Base-by-base conservation (phyloP, 352 stramenopile genomes). In the Pilasporangium apinafurcum region DNA sequence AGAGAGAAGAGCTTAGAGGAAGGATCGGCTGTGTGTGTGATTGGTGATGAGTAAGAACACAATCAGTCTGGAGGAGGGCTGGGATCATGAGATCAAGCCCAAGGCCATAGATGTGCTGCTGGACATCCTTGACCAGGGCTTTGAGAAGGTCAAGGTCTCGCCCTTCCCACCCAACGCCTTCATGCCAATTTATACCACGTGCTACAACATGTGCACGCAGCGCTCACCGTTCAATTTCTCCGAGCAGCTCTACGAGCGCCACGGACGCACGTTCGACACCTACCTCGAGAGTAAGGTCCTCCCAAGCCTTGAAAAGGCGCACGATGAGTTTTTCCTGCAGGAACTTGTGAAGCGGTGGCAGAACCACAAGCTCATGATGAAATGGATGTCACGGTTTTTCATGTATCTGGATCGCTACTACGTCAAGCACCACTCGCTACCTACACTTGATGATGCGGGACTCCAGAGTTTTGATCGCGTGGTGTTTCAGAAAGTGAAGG, bases 351-450 rank as follows among this genome's bases (percentile, higher is more conserved):
- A 92, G 49, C 93, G 96, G 37, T 99, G 96, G 96, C 77, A 86
- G 31, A 98, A 99, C 69, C 96, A 99, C 78, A 98, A 98, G 66
- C 97, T 99, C 65, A 99, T 99, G 96, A 99, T 99, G 83, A 98
- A 99, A 72, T 99, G 97, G 97, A 97, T 99, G 79, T 77, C 90
- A 40, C 96, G 97, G 53, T 99, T 99, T 67, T 99, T 99, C 67
- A 99, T 97, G 71, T 99, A 99, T 70, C 66, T 99, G n/a, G 96
- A 98, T 65, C 80, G 92, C 22, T 98, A 97, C 69, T 97, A 98
- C 66, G 88, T 98, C 46, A 94, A 98, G 70, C 96, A 99, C 75
- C 95, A 99, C 64, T 96, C 76, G 53, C 74, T 99, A 16, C 96
- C 95, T 41, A 98, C 93, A 27, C 70, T 99, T 3, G 79, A 89